Evolutionary conservation across 2,329 filamentous ascomycete species (phyloP).

Genomic region (Phialemoniopsis sp.): DNA sequence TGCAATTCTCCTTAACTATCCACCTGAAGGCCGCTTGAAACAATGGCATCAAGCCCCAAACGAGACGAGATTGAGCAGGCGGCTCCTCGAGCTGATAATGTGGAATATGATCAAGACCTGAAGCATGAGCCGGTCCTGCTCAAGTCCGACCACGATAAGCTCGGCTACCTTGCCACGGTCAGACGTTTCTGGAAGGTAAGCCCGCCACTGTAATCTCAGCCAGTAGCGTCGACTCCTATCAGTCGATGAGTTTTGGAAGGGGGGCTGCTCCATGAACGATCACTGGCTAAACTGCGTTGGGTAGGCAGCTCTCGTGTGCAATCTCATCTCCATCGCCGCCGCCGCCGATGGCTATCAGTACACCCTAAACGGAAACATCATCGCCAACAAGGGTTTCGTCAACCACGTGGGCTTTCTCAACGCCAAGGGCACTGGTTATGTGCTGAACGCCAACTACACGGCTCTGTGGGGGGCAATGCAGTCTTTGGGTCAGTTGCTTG

Average conservation of each 20-base stretch:
- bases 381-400: constrained; percentile 10
- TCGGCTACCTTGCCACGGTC: constrained; percentile 4
- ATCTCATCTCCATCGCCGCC: constrained; percentile 7
- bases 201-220: no score
- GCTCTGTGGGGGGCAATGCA: constrained; percentile 10
- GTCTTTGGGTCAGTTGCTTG: constrained; percentile 10
- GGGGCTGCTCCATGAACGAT: no score
- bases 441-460: constrained; percentile 7
- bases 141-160: constrained; percentile 6
- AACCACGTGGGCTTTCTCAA: constrained; percentile 9
- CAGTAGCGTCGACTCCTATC: no score
- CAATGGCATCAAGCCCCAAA: no score
- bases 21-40: no score
- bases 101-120: not conserved
- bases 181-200: constrained; percentile 6
- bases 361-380: constrained; percentile 6
- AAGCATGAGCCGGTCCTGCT: constrained; percentile 2
- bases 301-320: constrained; percentile 7
- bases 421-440: constrained; percentile 1
- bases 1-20: no score
- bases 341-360: constrained; percentile 7
- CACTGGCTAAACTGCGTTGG: no score
- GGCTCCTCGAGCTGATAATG: not conserved
- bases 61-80: no score
- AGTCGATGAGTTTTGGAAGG: no score